Percentiles rank a stretch among this genome's conserved stretches.
Conservation (phyloP, 1,139 yeast species). For the Kodamaea fungicola region DNA sequence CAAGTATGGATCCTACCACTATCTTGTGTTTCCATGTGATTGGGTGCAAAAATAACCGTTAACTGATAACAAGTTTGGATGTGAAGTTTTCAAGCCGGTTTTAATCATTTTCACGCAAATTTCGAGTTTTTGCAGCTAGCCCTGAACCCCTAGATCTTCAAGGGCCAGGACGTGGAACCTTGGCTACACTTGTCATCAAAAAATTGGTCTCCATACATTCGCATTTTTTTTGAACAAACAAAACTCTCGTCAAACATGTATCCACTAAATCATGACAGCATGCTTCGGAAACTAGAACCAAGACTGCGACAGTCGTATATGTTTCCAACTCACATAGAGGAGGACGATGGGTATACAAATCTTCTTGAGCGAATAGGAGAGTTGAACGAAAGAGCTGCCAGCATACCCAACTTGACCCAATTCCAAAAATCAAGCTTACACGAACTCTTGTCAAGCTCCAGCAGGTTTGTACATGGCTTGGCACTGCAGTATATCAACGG, state of each 20-base stretch:
- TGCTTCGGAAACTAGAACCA: constrained; percentile 2
- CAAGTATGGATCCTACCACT: too few relatives aligned
- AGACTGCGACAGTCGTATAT: constrained; percentile 3
- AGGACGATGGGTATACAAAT: constrained; percentile 1
- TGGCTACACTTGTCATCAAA: too few relatives aligned
- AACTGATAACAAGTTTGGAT: too few relatives aligned
- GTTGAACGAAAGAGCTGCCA: constrained; percentile 2
- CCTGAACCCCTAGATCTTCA: too few relatives aligned
- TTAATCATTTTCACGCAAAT: too few relatives aligned
- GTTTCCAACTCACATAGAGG: constrained; percentile 6
- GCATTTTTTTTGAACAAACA: too few relatives aligned
- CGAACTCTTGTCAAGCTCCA: constrained; percentile 10
- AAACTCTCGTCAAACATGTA: constrained; percentile 1
- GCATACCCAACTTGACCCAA: constrained; percentile 8
- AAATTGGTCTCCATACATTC: too few relatives aligned
- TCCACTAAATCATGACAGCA: neutral
- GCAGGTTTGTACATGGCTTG: constrained; percentile 10
- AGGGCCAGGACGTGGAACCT: too few relatives aligned
- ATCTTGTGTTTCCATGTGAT: too few relatives aligned
- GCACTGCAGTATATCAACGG: constrained; percentile 10
- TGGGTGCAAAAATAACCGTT: too few relatives aligned
- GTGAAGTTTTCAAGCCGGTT: too few relatives aligned
- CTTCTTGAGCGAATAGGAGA: constrained; percentile 5
- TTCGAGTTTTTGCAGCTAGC: too few relatives aligned
- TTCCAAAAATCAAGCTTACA: constrained; percentile 10